A percentile compares a stretch with the other conserved stretches of the same genome.
phyloP scores from a whole-genome alignment of 2,329 filamentous ascomycete species.

The Periconia sp. region DNA sequence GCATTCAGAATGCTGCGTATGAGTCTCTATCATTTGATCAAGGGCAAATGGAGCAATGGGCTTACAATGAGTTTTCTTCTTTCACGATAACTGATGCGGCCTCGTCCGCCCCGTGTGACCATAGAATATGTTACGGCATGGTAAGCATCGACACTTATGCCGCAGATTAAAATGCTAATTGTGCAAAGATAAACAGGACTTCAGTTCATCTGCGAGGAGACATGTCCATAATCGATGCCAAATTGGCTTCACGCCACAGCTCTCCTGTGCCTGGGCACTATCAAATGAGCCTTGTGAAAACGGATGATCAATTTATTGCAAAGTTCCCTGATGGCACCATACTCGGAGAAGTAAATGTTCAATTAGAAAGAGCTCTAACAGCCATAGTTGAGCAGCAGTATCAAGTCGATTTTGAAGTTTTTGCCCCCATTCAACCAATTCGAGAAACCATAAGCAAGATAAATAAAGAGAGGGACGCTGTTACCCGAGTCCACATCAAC shows the following conservation, averaged over 20 bases:
- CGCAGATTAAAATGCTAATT: not conserved
- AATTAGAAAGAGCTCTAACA: slow-evolving; percentile 20
- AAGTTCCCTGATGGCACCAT: slow-evolving; percentile 14
- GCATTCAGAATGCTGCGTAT: not conserved
- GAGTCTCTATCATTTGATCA: slow-evolving; percentile 11
- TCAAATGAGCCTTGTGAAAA: slow-evolving; percentile 12
- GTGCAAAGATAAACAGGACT: slow-evolving; percentile 16
- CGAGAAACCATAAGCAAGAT: slow-evolving; percentile 25
- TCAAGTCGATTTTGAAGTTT: slow-evolving; percentile 23
- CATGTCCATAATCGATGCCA: slow-evolving; percentile 23
- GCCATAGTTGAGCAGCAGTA: slow-evolving; percentile 15
- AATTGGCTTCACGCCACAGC: slow-evolving; percentile 4
- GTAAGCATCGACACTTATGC: slow-evolving; percentile 6
- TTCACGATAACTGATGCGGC: slow-evolving; percentile 1
- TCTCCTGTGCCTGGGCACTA: slow-evolving; percentile 18
- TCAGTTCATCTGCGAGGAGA: slow-evolving; percentile 23
- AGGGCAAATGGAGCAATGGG: slow-evolving; percentile 20
- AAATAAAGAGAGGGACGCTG: slow-evolving; percentile 25
- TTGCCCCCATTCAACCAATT: slow-evolving; percentile 17
- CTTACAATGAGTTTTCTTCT: slow-evolving; percentile 4
- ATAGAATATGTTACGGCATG: slow-evolving; percentile 26
- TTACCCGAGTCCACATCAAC: slow-evolving; percentile 28
- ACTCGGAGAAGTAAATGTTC: slow-evolving; percentile 22
- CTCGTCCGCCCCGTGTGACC: slow-evolving; percentile 1
- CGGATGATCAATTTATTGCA: slow-evolving; percentile 15